A percentile compares a stretch with the other conserved stretches of the same genome.
Evolutionary conservation across 805 yeast genomes (phyloP).

Genomic region (Lachancea nothofagi): DNA sequence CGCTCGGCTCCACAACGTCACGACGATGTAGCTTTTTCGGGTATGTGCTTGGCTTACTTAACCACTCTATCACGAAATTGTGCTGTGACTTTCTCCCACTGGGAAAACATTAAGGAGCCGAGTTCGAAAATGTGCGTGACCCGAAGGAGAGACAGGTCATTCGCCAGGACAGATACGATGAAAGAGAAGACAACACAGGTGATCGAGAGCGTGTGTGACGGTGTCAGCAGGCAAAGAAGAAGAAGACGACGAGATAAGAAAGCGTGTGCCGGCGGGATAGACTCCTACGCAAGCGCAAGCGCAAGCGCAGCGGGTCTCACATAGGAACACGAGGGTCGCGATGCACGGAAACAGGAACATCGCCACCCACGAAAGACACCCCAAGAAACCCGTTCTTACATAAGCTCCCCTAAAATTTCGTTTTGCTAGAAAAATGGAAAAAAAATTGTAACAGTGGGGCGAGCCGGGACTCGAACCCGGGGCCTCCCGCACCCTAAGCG

Average conservation of each 20-base stretch:
- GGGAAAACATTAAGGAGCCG: constrained; percentile 8
- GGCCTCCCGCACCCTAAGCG: constrained; percentile 25
- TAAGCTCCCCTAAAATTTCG: no score
- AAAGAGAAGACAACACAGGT: not conserved
- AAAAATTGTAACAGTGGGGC: constrained; percentile 10
- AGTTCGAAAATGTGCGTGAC: constrained; percentile 8
- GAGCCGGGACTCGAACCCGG: constrained; percentile 25
- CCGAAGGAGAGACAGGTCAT: constrained; percentile 1
- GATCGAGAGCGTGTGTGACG: not conserved
- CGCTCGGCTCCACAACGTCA: constrained; percentile 4
- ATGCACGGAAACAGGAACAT: no score
- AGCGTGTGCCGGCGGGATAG: no score
- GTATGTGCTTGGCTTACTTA: not conserved
- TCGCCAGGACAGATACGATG: not conserved
- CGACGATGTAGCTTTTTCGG: not conserved
- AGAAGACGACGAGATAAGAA: not conserved
- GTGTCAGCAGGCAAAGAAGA: not conserved
- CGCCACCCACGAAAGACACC: no score
- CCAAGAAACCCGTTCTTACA: no score
- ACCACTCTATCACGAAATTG: not conserved
- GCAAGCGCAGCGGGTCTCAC: no score
- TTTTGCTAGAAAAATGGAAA: not conserved
- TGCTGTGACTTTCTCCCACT: not conserved
- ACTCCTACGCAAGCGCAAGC: no score
- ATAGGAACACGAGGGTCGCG: no score